Base-by-base conservation (phyloP, 2,329 filamentous ascomycete genomes). In the Aureobasidium subglaciale region DNA sequence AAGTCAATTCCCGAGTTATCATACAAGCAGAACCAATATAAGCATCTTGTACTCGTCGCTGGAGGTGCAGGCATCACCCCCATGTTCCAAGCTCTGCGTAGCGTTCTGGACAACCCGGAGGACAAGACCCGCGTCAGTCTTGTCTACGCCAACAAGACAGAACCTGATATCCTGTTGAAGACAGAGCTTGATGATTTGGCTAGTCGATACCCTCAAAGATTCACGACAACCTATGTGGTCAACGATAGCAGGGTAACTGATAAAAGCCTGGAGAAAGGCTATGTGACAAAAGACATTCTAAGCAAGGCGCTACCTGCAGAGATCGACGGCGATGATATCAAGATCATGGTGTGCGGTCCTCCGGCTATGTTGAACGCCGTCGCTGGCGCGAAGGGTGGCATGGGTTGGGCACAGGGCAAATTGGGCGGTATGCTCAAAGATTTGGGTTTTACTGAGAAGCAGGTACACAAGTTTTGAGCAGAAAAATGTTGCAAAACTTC, bases 61-160 rank as follows among this genome's bases (percentile, higher is more conserved):
- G 86, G 86, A 41, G 86, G 86, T 11, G 84, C 84, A 0, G 86
- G 86, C 16, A 87, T 90, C 60, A 88, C 85, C 0, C 86, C 86
- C 0, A 78, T 85, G 60, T 87, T 81, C 65, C 83, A 86, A 65
- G 76, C 87, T 2, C 74, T 79, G 2, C 78, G 76, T 46, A 81
- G 81, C 2, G 84, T 87, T 56, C 35, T 86, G n/a, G 68, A 72
- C 41, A 80, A 87, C 63, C 77, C 82, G 0, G 68, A 75, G 1
- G 85, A 88, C 61, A 73, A 72, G 57, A 88, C 86, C 1, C 76
- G 75, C 53, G 74, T 88, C 40, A 82, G 80, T 0, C 75, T 89
- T 1, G 72, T 89, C 0, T 86, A 83, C 63, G 85, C 84, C 30
- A 83, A 82, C 57, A 86, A 87, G 60, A 78, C 75, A 0, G 82